Percentiles rank a stretch among this genome's conserved stretches.
These are phyloP conservation scores for Pseudonitzschia multiseries DNA, from an alignment of 108 stramenopile species.

Conservation along the genomic window DNA sequence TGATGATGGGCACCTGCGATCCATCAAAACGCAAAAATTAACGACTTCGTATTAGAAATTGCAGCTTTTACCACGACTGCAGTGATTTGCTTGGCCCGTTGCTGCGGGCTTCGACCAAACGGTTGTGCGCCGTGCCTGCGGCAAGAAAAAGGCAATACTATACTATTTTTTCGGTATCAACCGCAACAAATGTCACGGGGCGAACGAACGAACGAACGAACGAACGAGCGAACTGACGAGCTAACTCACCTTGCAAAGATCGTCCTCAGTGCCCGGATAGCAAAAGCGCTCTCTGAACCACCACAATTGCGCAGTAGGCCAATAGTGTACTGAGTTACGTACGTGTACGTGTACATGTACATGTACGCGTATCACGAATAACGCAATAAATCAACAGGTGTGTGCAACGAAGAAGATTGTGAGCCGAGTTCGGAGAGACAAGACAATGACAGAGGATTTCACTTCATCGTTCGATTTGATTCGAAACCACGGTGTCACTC, in stretches of 20 bases:
- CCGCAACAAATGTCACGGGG: no score
- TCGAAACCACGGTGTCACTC: constrained; percentile 30
- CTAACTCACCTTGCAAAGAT: constrained; percentile 43
- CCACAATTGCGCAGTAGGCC: constrained; percentile 1
- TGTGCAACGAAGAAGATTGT: not conserved
- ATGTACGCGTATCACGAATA: no score
- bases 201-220: no score
- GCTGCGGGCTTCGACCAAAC: no score
- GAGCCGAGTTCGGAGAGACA: not conserved
- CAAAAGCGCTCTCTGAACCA: constrained; percentile 47
- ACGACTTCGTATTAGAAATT: no score
- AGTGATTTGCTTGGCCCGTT: not conserved
- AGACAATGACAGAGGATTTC: not conserved
- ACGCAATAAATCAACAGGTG: not conserved
- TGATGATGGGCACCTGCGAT: constrained; percentile 43
- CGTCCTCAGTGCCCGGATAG: constrained; percentile 44
- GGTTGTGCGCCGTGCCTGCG: no score
- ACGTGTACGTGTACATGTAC: no score
- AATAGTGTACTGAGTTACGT: constrained; percentile 6
- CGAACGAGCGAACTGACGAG: no score
- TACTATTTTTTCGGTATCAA: no score
- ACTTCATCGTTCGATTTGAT: not conserved
- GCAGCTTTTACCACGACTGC: no score
- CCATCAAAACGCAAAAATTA: not conserved
- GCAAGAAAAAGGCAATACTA: no score